A percentile compares a stretch with the other conserved stretches of the same genome.
phyloP scores from a whole-genome alignment of 768 basidiomycete species.

The Leucogyrophana mollusca region DNA sequence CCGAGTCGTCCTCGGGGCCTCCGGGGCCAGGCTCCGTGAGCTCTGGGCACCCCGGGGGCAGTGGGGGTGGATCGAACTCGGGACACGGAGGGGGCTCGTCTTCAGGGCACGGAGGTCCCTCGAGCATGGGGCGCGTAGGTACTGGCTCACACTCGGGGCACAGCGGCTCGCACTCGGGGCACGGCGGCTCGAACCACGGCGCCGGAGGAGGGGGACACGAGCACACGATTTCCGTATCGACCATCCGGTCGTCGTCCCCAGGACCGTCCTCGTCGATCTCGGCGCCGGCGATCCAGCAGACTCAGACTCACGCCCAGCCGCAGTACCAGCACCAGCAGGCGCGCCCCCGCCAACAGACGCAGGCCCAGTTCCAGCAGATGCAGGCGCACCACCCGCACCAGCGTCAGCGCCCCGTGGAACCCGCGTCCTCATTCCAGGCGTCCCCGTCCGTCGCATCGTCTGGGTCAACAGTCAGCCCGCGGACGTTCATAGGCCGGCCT shows the following conservation, averaged over 20 bases:
- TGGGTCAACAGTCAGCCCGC: not conserved
- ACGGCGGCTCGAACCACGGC: not conserved
- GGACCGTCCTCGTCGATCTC: conserved; percentile 9
- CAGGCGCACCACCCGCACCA: not conserved
- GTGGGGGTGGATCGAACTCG: no score
- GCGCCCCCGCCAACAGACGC: not conserved
- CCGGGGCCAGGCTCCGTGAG: conserved; percentile 13
- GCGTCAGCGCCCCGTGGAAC: not conserved
- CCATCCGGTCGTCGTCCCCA: conserved; percentile 11
- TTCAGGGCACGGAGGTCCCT: no score
- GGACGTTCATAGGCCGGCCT: not conserved
- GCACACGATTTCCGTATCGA: conserved; percentile 6
- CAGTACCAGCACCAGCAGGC: not conserved
- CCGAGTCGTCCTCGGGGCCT: not conserved
- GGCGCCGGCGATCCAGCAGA: conserved; percentile 4
- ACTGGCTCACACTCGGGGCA: no score
- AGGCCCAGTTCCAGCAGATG: not conserved
- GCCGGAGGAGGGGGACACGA: not conserved
- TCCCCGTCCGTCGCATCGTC: not conserved
- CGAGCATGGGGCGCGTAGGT: no score
- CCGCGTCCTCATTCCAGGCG: not conserved
- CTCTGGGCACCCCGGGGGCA: no score
- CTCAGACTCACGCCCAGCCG: conserved; percentile 1
- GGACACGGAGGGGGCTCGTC: no score
- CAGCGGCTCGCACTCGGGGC: no score